Evolutionary conservation across 108 stramenopile genomes (phyloP).

Genomic region (Cyclostephanos tholiformis): DNA sequence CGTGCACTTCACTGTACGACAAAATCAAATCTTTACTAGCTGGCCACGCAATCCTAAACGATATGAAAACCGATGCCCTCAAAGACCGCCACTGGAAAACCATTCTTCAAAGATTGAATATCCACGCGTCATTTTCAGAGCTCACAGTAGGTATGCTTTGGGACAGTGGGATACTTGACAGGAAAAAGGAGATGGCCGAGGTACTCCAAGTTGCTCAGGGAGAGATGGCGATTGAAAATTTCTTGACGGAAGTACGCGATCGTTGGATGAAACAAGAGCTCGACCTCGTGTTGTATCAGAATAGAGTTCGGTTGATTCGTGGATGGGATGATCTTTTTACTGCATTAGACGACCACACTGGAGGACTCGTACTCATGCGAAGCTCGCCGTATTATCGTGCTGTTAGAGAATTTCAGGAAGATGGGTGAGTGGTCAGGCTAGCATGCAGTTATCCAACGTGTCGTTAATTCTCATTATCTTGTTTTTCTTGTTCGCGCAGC

Average conservation of each 20-base stretch:
- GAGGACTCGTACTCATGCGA: slow-evolving; percentile 91
- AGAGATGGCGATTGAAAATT: slow-evolving; percentile 98
- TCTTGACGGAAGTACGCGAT: slow-evolving; percentile 93
- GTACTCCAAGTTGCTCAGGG: slow-evolving; percentile 93
- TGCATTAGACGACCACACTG: slow-evolving; percentile 95
- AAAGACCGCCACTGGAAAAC: slow-evolving; percentile 97
- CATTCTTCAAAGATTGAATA: slow-evolving; percentile 79
- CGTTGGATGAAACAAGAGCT: slow-evolving; percentile 94
- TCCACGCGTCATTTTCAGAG: slow-evolving; percentile 72
- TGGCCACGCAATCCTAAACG: slow-evolving; percentile 77
- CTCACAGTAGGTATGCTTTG: slow-evolving; percentile 93
- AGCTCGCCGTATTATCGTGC: slow-evolving; percentile 92
- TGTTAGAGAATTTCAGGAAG: slow-evolving; percentile 96
- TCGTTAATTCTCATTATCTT: too few relatives aligned
- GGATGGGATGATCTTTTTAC: slow-evolving; percentile 97
- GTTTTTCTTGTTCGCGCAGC: slow-evolving; percentile 12
- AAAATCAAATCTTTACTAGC: slow-evolving; percentile 69
- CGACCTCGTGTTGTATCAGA: slow-evolving; percentile 93
- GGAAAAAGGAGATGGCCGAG: slow-evolving; percentile 89
- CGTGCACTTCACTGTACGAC: slow-evolving; percentile 84
- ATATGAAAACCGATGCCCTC: slow-evolving; percentile 94
- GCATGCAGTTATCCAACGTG: too few relatives aligned
- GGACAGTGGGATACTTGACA: slow-evolving; percentile 83
- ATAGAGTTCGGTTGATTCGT: slow-evolving; percentile 90
- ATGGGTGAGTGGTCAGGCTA: slow-evolving; percentile 32